Evolutionary conservation across 352 stramenopile genomes (phyloP).

Genomic region (Globisporangium megalacanthum): DNA sequence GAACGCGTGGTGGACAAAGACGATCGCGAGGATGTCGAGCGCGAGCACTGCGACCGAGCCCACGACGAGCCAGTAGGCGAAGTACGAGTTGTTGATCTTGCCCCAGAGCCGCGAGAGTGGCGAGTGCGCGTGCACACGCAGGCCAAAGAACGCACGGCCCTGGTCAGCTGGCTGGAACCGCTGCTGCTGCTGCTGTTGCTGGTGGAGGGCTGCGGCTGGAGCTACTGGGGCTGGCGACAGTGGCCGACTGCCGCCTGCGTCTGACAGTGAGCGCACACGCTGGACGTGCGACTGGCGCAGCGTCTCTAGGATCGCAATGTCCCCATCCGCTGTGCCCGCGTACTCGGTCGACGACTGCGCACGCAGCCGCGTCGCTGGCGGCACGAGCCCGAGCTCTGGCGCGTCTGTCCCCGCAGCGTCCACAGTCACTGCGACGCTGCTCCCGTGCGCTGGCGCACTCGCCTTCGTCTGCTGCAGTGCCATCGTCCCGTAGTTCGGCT

Average conservation of each 20-base stretch:
- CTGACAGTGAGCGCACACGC: constrained; percentile 6
- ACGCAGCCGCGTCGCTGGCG: constrained; percentile 3
- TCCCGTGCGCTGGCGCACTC: background rate
- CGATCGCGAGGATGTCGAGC: constrained; percentile 34
- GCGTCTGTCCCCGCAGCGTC: constrained; percentile 1
- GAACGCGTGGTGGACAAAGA: constrained; percentile 30
- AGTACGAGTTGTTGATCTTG: constrained; percentile 66
- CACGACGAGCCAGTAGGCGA: constrained; percentile 57
- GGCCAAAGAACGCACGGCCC: background rate
- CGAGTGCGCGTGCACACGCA: background rate
- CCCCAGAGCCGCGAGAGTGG: constrained; percentile 21
- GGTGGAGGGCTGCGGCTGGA: background rate
- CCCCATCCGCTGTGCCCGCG: background rate
- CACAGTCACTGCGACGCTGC: background rate
- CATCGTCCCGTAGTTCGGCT: constrained; percentile 13
- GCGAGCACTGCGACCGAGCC: constrained; percentile 45
- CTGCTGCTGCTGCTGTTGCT: background rate
- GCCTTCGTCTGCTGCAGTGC: background rate
- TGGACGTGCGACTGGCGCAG: constrained; percentile 6
- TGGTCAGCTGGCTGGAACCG: background rate
- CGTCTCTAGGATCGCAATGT: constrained; percentile 5
- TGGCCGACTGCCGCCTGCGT: background rate
- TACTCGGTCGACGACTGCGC: constrained; percentile 11
- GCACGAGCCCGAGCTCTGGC: constrained; percentile 4
- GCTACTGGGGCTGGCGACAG: background rate